Base-by-base conservation (phyloP, 805 yeast species). In the Suhomyces pyralidae region DNA sequence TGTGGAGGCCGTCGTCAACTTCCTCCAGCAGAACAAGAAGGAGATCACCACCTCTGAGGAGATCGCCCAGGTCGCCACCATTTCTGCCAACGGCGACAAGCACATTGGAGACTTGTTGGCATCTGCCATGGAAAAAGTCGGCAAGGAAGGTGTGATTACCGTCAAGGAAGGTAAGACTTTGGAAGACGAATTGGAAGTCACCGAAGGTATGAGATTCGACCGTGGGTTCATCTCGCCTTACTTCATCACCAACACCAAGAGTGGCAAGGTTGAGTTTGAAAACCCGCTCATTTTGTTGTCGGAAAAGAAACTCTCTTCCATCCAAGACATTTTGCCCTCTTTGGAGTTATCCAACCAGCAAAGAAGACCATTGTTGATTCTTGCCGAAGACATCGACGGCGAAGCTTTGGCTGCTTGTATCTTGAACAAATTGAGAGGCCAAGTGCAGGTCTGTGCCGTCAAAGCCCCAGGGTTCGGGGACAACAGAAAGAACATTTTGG, bases 381-480 rank as follows among this genome's bases (percentile, higher is more conserved):
- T 94, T 62, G 96, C 98, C 56, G 99, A 94, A 79, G 97, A 90
- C 66, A 81, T 94, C 55, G 98, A 93, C 64, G 98, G 98, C 64
- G 98, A 94, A 80, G 99, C 99, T 47, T 81, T 94, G 57, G 98
- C 98, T 62, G 97, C 97, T 59, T 91, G 98, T 77, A 87, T 94
- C 64, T 82, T 94, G 72, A 94, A 94, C 84, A 94, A 94, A 79
- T 82, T 94, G 68, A 88, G 97, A 79, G 97, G 97, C 61, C 98
- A 93, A 80, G 97, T 94, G 56, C 96, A 90, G 76, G 97, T 94
- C 55, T 88, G 94, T 70, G 96, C 94, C 62, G 97, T 94, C 61
- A 93, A 92, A 81, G 97, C 98, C 32, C 99, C 99, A 65, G 99
- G 99, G 50, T 94, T 93, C 67, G 99, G 98, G 73, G 99, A 94